Base-by-base conservation (phyloP, 1,139 yeast species). In the Zhuliangozyma blackwelliae region DNA sequence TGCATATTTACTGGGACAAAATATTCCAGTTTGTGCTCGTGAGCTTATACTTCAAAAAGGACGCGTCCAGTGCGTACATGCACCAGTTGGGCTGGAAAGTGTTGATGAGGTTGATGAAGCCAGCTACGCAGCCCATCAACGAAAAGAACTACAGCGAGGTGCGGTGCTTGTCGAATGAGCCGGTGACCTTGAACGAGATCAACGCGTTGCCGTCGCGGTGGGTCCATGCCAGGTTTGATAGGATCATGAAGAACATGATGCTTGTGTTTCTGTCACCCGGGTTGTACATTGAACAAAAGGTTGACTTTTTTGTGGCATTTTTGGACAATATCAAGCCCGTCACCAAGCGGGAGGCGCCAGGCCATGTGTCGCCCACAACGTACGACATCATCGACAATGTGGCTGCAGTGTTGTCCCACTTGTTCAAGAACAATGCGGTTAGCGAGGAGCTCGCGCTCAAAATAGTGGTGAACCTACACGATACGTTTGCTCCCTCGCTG, bases 1-100 rank as follows among this genome's bases (percentile, higher is more conserved):
- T 65, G 27, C 60, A 59, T 33, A 44, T 64, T 5, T 59, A 63
- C 31, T 69, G 75, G 75, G 73, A 67, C 38, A 59, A 54, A 33
- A 48, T 69, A 2, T 44, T 69, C 16, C 63, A 56, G 32, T 67
- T 68, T 1, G 51, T 63, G 0, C 44, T 69, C 27, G 31, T 50
- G 11, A 55, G 49, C 30, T 62, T 68, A 41, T 67, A 66, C 35
- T 66, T 68, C 49, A 57, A 52, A 30, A 55, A 55, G 34, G 55
- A 48, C 21, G 38, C 39, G 7, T 51, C 59, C n/a, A 53, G 40
- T 29, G 38, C 47, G 1, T 50, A 48, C 33, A 47, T 55, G 59
- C 55, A 61, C 40, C 55, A 50, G 21, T 48, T 59, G 43, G 71
- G 66, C 1, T 40, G 52, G 7, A 46, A 48, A 11, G 38, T 63